These are phyloP conservation scores for Salix koriyanagi DNA, from an alignment of 345 rosid genomes.

Conservation along the genomic window DNA sequence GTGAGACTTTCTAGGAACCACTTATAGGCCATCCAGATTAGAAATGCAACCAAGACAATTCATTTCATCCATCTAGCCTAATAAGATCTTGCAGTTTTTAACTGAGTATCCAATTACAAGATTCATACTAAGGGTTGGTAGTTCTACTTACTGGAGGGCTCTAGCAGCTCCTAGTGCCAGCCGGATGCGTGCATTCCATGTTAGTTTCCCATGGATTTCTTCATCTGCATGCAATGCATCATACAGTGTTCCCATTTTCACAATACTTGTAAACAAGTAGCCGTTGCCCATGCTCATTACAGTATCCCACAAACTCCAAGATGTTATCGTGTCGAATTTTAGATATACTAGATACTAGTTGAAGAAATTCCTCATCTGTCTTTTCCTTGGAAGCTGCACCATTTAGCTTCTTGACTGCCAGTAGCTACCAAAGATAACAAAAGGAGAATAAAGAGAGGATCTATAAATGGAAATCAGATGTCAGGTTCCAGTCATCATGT, in stretches of 20 bases:
- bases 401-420: slow-evolving; percentile 84
- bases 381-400: slow-evolving; percentile 38
- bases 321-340: slow-evolving; percentile 62
- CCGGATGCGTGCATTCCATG: slow-evolving; percentile 69
- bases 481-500: not conserved
- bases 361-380: slow-evolving; percentile 57
- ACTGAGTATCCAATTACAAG: not conserved
- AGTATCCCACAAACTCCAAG: slow-evolving; percentile 75
- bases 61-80: not conserved
- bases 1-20: not conserved
- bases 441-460: slow-evolving; percentile 4
- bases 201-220: slow-evolving; percentile 51
- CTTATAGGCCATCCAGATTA: not conserved
- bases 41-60: not conserved
- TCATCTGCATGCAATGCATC: slow-evolving; percentile 74
- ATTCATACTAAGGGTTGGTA: not conserved
- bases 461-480: not conserved
- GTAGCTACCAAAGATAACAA: slow-evolving; percentile 33
- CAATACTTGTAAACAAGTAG: slow-evolving; percentile 69
- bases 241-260: slow-evolving; percentile 63
- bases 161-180: slow-evolving; percentile 83
- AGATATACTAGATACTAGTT: slow-evolving; percentile 49
- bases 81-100: not conserved
- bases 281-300: slow-evolving; percentile 70
- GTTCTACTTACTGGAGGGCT: slow-evolving; percentile 78